These are phyloP conservation scores for Salix exigua DNA, from an alignment of 345 rosid species.

Conservation along the genomic window DNA sequence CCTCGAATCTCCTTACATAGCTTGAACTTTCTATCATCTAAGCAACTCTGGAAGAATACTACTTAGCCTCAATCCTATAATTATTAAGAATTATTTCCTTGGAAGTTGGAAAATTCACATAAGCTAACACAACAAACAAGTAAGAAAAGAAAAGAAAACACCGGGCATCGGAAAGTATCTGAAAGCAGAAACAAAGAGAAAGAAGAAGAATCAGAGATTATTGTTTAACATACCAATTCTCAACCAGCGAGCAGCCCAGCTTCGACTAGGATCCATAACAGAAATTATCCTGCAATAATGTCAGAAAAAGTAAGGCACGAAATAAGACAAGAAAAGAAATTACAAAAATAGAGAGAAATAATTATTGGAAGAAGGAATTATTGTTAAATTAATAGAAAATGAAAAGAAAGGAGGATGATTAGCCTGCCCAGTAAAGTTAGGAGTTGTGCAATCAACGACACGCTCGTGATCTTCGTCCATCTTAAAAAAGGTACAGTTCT, in stretches of 20 bases:
- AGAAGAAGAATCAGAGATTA: too few species aligned
- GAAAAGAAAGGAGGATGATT: not conserved
- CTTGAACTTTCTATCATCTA: not conserved
- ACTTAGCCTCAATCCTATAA: not conserved
- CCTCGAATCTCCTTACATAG: not conserved
- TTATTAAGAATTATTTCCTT: not conserved
- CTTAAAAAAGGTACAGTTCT: constrained; percentile 81
- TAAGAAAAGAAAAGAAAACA: not conserved
- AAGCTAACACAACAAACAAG: not conserved
- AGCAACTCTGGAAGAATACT: not conserved
- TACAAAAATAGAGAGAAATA: not conserved
- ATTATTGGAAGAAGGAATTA: not conserved
- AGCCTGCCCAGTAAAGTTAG: constrained; percentile 71
- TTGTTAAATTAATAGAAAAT: not conserved
- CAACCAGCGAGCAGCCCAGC: constrained; percentile 99
- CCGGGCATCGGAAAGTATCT: not conserved
- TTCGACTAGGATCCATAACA: constrained; percentile 89
- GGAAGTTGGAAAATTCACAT: not conserved
- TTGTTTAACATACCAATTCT: constrained; percentile 58
- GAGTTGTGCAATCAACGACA: constrained; percentile 77
- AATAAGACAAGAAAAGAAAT: not conserved
- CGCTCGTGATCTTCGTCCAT: constrained; percentile 87
- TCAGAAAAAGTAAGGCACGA: not conserved
- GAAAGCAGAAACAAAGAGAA: not conserved
- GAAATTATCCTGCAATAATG: constrained; percentile 62